Evolutionary conservation across 768 basidiomycete genomes (phyloP), one percentile per base, ranked within the genome.

Genomic region (Mycena filopes): DNA sequence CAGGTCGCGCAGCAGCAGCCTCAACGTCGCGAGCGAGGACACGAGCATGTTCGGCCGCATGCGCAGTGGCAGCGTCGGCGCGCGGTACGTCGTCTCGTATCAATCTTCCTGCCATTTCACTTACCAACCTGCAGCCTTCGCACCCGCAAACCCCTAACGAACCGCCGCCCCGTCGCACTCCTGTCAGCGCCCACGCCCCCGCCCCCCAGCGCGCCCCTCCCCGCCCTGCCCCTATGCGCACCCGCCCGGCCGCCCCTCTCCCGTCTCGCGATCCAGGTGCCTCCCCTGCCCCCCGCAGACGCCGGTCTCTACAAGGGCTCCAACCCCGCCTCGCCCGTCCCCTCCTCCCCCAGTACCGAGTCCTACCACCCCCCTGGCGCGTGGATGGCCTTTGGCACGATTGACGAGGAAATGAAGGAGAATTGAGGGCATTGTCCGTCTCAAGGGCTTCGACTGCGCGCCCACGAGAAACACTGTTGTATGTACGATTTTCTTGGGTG

Each of bases 1-100:
- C 23, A 76, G 82, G n/a, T 72, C 78, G 23, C 80, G 81, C 28
- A 76, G 78, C 31, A 71, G 74, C 13, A 81, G 77, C 47, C 66
- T 68, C 15, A 75, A 72, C 21, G 71, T 75, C 26, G 78, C 77
- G 10, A 71, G 66, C 23, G 73, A 76, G 63, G 69, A 61, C 16
- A 77, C 67, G 8, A 80, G 78, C 66, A 72, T 82, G 48, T 72
- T 81, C 33, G 78, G 78, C 29, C 75, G 81, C 45, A 49, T 83
- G 26, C 73, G 81, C 48, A 81, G 79, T 33, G 82, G 81, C 12
- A 83, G 82, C 51, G 55, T 78, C 20, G 66, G 74, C 12, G 36
- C 50, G 42, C 68, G 68, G 68, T 69, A 49, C n/a, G 65, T 58
- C 43, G 31, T 4, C 20, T 10, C 15, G n/a, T 26, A 10, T 18